phyloP scores from a whole-genome alignment of 306 rosid genomes.

The Cucurbita moschata region DNA sequence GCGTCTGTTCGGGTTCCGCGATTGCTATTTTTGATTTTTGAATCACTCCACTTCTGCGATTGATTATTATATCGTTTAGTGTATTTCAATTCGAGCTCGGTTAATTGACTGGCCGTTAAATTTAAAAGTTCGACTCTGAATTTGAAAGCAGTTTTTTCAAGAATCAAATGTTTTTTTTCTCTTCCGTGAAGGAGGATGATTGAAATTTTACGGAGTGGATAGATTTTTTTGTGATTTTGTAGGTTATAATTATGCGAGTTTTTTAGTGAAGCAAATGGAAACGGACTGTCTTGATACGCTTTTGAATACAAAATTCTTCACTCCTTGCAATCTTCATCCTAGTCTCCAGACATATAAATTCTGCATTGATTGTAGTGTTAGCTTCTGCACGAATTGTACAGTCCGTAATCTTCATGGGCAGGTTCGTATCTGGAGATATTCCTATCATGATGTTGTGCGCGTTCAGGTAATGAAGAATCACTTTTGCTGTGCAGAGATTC shows the following conservation, averaged over 20 bases:
- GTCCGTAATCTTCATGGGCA: constrained; percentile 56
- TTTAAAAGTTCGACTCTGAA: background rate
- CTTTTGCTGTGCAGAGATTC: constrained; percentile 72
- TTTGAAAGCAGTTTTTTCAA: background rate
- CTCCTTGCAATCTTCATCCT: constrained; percentile 47
- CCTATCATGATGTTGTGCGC: constrained; percentile 74
- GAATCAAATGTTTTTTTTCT: background rate
- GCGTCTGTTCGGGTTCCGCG: too few species aligned
- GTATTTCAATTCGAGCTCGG: too few species aligned
- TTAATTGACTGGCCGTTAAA: background rate
- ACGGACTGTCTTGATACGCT: constrained; percentile 53
- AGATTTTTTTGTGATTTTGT: constrained; percentile 3
- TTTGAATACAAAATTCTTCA: constrained; percentile 38
- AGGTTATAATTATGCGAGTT: constrained; percentile 30
- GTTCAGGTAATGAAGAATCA: constrained; percentile 54
- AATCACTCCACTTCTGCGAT: too few species aligned
- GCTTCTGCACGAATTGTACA: constrained; percentile 63
- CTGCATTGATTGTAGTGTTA: constrained; percentile 60
- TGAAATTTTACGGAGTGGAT: too few species aligned
- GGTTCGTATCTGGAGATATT: constrained; percentile 70
- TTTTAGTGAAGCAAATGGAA: constrained; percentile 19
- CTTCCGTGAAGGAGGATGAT: background rate
- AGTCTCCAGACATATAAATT: constrained; percentile 47
- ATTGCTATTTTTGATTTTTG: too few species aligned
- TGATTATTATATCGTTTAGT: too few species aligned